Evolutionary conservation across 1,284 basidiomycete species (phyloP).

Genomic region (Sanghuangporus baumii): DNA sequence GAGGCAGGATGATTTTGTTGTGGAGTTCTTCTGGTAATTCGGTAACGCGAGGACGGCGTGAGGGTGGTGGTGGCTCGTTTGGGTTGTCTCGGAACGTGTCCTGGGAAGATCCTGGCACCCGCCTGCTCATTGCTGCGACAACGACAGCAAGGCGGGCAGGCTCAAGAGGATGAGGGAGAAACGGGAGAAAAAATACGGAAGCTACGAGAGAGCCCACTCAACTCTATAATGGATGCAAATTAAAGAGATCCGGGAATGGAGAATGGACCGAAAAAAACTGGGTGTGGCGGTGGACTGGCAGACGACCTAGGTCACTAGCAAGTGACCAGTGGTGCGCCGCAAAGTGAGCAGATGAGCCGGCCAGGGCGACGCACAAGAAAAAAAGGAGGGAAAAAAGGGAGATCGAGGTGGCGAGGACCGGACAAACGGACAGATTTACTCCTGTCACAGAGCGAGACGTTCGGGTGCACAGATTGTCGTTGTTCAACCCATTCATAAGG

Average conservation of each 20-base stretch:
- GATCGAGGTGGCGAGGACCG: conserved; percentile 11
- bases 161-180: background rate
- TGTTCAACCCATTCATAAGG: conserved; percentile 14
- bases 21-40: conserved; percentile 6
- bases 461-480: conserved; percentile 11
- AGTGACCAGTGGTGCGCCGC: background rate
- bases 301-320: conserved; percentile 9
- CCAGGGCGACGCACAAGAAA: background rate
- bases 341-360: background rate
- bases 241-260: background rate
- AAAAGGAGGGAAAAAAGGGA: conserved; percentile 5
- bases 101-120: background rate
- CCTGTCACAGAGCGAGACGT: conserved; percentile 6
- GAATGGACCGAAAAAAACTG: conserved; percentile 10
- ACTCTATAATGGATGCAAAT: conserved; percentile 11
- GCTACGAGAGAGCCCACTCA: conserved; percentile 4
- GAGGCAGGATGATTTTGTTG: background rate
- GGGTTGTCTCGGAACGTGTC: conserved; percentile 1
- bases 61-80: background rate
- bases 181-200: conserved; percentile 7
- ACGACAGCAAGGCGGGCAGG: background rate
- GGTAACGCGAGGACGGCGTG: background rate
- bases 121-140: conserved; percentile 9
- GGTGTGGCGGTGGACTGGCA: conserved; percentile 4
- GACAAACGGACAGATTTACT: background rate